Conservation (phyloP, 2,329 filamentous ascomycete species). For the Talaromyces verruculosus region DNA sequence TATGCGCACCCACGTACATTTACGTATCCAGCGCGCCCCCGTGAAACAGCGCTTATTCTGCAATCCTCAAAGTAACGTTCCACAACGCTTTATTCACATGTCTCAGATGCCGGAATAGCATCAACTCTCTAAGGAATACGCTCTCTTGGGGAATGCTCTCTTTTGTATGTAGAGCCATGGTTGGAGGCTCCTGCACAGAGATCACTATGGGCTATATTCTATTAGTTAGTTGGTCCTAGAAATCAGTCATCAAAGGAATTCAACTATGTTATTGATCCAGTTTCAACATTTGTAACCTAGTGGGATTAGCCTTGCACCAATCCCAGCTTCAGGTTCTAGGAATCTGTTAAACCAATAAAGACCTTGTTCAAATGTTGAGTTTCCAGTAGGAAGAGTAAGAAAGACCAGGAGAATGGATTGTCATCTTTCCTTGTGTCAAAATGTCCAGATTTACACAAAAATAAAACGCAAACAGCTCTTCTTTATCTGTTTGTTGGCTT, state of each 20-base stretch:
- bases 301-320: conserved; percentile 7
- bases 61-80: no score
- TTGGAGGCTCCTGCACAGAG: conserved; percentile 5
- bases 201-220: conserved; percentile 8
- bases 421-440: background rate
- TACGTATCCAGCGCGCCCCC: no score
- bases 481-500: background rate
- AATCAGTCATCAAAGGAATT: conserved; percentile 7
- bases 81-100: no score
- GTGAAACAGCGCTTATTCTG: no score
- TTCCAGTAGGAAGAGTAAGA: background rate
- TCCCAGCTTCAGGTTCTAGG: background rate
- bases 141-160: conserved; percentile 5
- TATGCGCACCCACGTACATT: no score
- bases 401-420: background rate
- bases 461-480: background rate
- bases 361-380: conserved; percentile 9
- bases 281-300: conserved; percentile 7
- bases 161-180: background rate
- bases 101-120: no score
- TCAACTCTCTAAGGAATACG: background rate
- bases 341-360: background rate
- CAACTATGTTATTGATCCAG: conserved; percentile 7
- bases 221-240: conserved; percentile 6
- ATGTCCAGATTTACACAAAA: background rate